Evolutionary conservation across 768 basidiomycete species (phyloP).

Genomic region (Pisolithus marmoratus): DNA sequence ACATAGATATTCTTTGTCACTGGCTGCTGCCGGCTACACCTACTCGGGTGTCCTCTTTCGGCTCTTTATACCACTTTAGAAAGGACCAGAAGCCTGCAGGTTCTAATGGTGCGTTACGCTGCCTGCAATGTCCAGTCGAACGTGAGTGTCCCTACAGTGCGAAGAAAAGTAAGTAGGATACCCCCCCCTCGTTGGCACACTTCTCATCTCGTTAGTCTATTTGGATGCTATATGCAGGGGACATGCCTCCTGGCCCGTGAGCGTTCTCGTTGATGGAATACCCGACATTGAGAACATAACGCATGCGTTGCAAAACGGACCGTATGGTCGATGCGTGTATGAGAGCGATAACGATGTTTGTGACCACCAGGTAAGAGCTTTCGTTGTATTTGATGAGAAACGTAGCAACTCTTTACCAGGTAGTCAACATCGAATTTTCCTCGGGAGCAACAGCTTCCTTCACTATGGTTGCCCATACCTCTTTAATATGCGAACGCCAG

Average conservation of each 20-base stretch:
- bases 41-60: conserved; percentile 75
- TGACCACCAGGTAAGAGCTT: conserved; percentile 61
- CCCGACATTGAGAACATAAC: conserved; percentile 86
- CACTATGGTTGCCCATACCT: conserved; percentile 85
- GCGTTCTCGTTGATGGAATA: conserved; percentile 67
- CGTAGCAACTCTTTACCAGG: conserved; percentile 29
- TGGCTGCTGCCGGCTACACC: conserved; percentile 68
- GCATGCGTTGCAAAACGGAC: conserved; percentile 59
- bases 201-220: conserved; percentile 52
- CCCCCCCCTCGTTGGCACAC: neutral
- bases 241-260: conserved; percentile 54
- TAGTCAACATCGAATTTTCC: conserved; percentile 84
- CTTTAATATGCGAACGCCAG: conserved; percentile 76
- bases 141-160: conserved; percentile 79
- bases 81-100: conserved; percentile 61
- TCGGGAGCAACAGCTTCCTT: conserved; percentile 78
- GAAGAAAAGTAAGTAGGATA: conserved; percentile 57
- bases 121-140: conserved; percentile 71
- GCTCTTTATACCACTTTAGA: conserved; percentile 78
- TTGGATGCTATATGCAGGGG: conserved; percentile 60
- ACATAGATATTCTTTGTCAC: conserved; percentile 78
- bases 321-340: conserved; percentile 83
- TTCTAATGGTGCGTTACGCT: conserved; percentile 66
- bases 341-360: conserved; percentile 82
- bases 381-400: neutral